Conservation (phyloP, 352 stramenopile genomes). For the Globisporangium cystogenes region DNA sequence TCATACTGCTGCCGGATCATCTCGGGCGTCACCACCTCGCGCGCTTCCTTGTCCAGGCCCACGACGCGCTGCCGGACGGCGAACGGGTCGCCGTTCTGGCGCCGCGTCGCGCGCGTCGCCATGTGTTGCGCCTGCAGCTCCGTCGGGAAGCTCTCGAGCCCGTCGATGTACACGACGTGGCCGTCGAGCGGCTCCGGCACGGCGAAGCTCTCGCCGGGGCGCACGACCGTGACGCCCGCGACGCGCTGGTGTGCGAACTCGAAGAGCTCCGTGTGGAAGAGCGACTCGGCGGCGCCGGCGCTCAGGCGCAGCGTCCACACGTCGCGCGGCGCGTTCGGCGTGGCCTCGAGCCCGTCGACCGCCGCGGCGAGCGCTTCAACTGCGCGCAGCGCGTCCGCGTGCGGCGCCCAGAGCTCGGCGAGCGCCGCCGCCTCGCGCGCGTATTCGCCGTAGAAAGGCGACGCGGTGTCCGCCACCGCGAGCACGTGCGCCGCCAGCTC, state of each 20-base stretch:
- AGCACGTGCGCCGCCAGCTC: slow-evolving; percentile 35
- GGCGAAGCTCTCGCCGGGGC: slow-evolving; percentile 26
- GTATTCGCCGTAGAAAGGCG: slow-evolving; percentile 45
- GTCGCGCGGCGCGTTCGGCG: slow-evolving; percentile 29
- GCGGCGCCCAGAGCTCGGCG: slow-evolving; percentile 31
- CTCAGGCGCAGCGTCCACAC: slow-evolving; percentile 36
- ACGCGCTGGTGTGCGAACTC: slow-evolving; percentile 32
- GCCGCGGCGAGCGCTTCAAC: slow-evolving; percentile 17
- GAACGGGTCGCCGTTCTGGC: slow-evolving; percentile 30
- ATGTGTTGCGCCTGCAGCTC: slow-evolving; percentile 52
- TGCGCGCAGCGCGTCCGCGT: slow-evolving; percentile 9
- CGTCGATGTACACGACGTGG: slow-evolving; percentile 57
- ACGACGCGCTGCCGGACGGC: slow-evolving; percentile 20
- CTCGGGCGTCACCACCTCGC: slow-evolving; percentile 27
- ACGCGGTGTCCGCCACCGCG: slow-evolving; percentile 39
- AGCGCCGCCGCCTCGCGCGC: slow-evolving; percentile 25
- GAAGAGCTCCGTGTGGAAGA: slow-evolving; percentile 51
- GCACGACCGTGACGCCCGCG: slow-evolving; percentile 29
- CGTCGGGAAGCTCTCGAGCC: slow-evolving; percentile 68
- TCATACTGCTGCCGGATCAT: slow-evolving; percentile 58
- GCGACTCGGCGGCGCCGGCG: slow-evolving; percentile 32
- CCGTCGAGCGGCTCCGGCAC: slow-evolving; percentile 30
- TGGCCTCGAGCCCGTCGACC: slow-evolving; percentile 4
- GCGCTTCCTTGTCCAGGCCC: background rate
- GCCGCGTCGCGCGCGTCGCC: slow-evolving; percentile 3